Base-by-base conservation (phyloP, 345 rosid genomes). In the Anastatica hierochuntica region DNA sequence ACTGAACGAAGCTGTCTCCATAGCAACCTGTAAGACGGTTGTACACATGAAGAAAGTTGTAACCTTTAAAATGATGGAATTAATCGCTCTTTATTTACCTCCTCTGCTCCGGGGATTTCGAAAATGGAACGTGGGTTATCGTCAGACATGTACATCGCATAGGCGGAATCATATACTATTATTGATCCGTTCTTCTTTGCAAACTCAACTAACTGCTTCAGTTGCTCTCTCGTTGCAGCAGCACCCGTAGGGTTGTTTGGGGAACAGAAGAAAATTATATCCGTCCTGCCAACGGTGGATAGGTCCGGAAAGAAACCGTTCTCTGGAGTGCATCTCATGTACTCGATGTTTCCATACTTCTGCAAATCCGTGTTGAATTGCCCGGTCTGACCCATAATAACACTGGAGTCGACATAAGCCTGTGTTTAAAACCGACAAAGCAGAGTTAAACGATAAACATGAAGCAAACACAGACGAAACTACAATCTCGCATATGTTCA, bases 351-450 rank as follows among this genome's bases (percentile, higher is more conserved):
- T 46, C 52, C 81, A 37, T 63, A 85, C 75, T 82, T 88, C 43
- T 77, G 80, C 16, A 61, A 64, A 42, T 85, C 88, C 45, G 77
- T 75, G 55, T 78, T 79, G 56, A 68, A 92, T 52, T 63, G 76
- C 19, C 88, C 94, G 3, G 98, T 85, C 73, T 85, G 96, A 27
- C 98, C 98, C 83, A 92, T 78, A 37, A 85, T 92, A 58, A 92
- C 98, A 62, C 98, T 77, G 8, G 95, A 88, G 70, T 92, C 98
- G 3, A 92, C 95, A 53, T 92, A 92, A 56, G 98, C 98, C 97
- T 92, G 80, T 62, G 64, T 17, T 14, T 36, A 11, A 46, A 18
- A 29, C 13, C 7, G 38, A 58, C 21, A 10, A 37, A 29, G 6
- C 46, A 18, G 1, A 29, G 26, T 48, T 15, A 8, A 29, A 29